These are phyloP conservation scores for Starmerella roubikii DNA, from an alignment of 805 yeast genomes.

Conservation along the genomic window DNA sequence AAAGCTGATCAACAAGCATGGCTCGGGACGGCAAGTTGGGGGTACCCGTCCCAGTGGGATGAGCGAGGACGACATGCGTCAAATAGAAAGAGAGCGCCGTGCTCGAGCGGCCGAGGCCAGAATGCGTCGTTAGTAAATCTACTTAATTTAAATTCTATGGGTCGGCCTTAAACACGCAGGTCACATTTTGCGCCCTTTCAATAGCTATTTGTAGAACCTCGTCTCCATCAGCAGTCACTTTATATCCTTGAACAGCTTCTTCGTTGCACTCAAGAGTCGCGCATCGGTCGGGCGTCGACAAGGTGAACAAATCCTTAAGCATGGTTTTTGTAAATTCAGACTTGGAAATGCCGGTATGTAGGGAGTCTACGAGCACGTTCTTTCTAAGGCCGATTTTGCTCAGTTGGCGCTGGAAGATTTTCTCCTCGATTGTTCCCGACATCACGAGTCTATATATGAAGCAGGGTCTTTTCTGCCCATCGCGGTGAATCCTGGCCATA, in stretches of 20 bases:
- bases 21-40: conserved; percentile 20
- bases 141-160: background rate
- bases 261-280: conserved; percentile 62
- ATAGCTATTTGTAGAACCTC: background rate
- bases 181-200: conserved; percentile 1
- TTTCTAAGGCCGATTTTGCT: conserved; percentile 70
- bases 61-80: conserved; percentile 57
- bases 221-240: conserved; percentile 2
- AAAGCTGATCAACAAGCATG: conserved; percentile 20
- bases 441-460: conserved; percentile 71
- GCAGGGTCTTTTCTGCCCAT: conserved; percentile 74
- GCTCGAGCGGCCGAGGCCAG: conserved; percentile 96
- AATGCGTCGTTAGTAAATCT: conserved; percentile 22
- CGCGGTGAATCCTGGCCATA: conserved; percentile 89
- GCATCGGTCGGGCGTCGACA: conserved; percentile 37
- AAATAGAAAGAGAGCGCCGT: conserved; percentile 82
- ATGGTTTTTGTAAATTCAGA: conserved; percentile 50
- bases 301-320: conserved; percentile 58
- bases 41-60: conserved; percentile 32
- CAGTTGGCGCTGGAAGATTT: conserved; percentile 81
- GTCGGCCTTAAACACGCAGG: conserved; percentile 8
- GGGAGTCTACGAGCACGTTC: conserved; percentile 39
- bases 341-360: conserved; percentile 24
- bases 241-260: background rate
- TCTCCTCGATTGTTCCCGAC: conserved; percentile 79